phyloP scores from a whole-genome alignment of 192 early-diverging fungal genomes.

The Gigaspora rosea region DNA sequence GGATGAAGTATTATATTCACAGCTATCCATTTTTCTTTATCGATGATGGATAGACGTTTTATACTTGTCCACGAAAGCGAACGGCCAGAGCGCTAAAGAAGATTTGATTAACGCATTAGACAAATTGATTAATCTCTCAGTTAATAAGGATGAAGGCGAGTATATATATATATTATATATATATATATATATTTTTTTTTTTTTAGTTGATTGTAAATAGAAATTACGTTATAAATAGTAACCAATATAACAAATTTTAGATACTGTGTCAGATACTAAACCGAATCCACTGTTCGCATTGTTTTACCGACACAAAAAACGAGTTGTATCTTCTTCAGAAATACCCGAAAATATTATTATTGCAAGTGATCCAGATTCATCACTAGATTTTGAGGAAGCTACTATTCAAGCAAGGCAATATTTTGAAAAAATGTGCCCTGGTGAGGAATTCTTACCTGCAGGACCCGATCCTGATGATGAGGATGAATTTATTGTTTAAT shows the following conservation, averaged over 20 bases:
- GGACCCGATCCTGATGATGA: conserved; percentile 44
- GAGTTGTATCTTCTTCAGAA: conserved; percentile 12
- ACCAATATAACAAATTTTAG: conserved; percentile 12
- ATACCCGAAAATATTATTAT: conserved; percentile 51
- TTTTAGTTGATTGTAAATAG: conserved; percentile 31
- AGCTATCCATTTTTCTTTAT: background rate
- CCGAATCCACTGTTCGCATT: conserved; percentile 44
- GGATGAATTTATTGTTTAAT: conserved; percentile 10
- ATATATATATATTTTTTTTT: conserved; percentile 7
- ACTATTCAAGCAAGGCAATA: conserved; percentile 45
- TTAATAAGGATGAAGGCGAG: background rate
- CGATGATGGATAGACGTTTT: conserved; percentile 36
- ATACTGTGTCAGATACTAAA: conserved; percentile 9
- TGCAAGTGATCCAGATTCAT: conserved; percentile 44
- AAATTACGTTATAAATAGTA: conserved; percentile 23
- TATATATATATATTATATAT: background rate
- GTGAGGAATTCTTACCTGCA: conserved; percentile 52
- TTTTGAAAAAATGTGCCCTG: conserved; percentile 43
- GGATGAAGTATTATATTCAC: background rate
- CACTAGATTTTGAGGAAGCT: conserved; percentile 51
- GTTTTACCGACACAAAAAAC: conserved; percentile 50
- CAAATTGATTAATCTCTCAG: conserved; percentile 20
- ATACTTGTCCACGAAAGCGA: conserved; percentile 33
- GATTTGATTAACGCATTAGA: conserved; percentile 22
- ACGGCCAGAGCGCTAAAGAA: conserved; percentile 12